Evolutionary conservation across 2,329 filamentous ascomycete genomes (phyloP).

Genomic region (Sodiomyces alkalinus): DNA sequence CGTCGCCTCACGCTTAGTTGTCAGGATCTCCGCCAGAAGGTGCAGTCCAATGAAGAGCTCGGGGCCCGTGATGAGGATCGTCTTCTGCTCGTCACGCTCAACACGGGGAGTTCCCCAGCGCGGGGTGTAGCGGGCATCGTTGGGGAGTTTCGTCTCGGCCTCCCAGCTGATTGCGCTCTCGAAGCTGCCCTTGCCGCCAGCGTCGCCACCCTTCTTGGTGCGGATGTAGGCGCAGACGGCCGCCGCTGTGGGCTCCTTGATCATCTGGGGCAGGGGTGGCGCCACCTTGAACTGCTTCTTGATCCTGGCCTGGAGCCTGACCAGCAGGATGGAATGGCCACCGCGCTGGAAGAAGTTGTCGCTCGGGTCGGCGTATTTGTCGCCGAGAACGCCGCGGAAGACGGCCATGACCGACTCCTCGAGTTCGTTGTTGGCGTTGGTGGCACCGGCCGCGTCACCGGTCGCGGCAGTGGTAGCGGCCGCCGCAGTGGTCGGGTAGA

Average conservation of each 20-base stretch:
- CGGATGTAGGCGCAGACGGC: conserved; percentile 10
- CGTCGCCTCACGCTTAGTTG: conserved; percentile 5
- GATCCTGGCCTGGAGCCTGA: conserved; percentile 11
- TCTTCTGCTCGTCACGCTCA: conserved; percentile 7
- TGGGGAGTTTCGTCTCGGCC: conserved; percentile 11
- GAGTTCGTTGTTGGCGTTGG: conserved; percentile 3
- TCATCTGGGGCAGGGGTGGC: conserved; percentile 10
- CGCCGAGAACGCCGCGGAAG: conserved; percentile 9
- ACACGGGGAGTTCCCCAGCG: conserved; percentile 8
- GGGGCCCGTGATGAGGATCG: conserved; percentile 9
- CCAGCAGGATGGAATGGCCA: conserved; percentile 12
- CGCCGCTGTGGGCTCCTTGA: conserved; percentile 11
- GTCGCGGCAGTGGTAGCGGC: not conserved
- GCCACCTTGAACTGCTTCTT: conserved; percentile 13
- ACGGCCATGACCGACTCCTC: conserved; percentile 9
- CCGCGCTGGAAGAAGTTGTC: conserved; percentile 13
- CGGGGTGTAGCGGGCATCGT: conserved; percentile 11
- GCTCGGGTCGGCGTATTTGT: not conserved
- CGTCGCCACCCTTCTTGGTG: conserved; percentile 8
- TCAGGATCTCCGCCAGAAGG: conserved; percentile 9
- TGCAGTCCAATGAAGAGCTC: conserved; percentile 11
- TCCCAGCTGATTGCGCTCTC: conserved; percentile 11
- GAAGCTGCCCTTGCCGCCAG: conserved; percentile 7
- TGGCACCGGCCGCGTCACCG: not conserved
- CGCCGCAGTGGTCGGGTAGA: conserved; percentile 5